phyloP scores from a whole-genome alignment of 2,329 filamentous ascomycete species.

The Talaromyces sp. region DNA sequence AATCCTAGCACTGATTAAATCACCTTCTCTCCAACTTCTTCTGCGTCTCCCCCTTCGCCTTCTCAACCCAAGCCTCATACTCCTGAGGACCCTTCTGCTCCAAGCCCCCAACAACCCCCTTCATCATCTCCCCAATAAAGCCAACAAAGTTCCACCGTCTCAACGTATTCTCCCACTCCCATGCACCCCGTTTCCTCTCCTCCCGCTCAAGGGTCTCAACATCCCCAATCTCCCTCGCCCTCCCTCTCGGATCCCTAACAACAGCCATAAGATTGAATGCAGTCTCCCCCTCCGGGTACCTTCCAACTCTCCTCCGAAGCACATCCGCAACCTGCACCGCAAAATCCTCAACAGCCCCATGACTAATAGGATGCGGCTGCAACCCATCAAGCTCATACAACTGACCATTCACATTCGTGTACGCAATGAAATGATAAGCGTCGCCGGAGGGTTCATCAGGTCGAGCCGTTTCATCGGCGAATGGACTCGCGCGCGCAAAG shows the following conservation, averaged over 20 bases:
- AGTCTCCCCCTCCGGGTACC: slow-evolving; percentile 87
- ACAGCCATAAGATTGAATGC: slow-evolving; percentile 95
- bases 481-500: slow-evolving; percentile 85
- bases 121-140: slow-evolving; percentile 87
- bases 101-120: slow-evolving; percentile 79
- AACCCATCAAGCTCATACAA: slow-evolving; percentile 96
- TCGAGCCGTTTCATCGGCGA: slow-evolving; percentile 85
- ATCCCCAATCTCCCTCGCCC: slow-evolving; percentile 81
- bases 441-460: slow-evolving; percentile 68
- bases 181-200: slow-evolving; percentile 79
- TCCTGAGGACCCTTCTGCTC: slow-evolving; percentile 61
- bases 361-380: slow-evolving; percentile 87
- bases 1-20: not conserved
- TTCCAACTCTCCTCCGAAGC: slow-evolving; percentile 76
- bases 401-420: slow-evolving; percentile 75
- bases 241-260: slow-evolving; percentile 77
- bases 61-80: slow-evolving; percentile 82
- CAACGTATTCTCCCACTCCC: slow-evolving; percentile 94
- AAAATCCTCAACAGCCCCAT: slow-evolving; percentile 78
- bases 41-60: slow-evolving; percentile 53
- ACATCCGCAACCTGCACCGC: slow-evolving; percentile 83
- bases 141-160: slow-evolving; percentile 94
- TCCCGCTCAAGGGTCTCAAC: slow-evolving; percentile 75
- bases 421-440: slow-evolving; percentile 97
- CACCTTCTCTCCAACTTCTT: slow-evolving; percentile 40